Conservation (phyloP, 1,139 yeast genomes). For the Saccharomycopsis hybrid region DNA sequence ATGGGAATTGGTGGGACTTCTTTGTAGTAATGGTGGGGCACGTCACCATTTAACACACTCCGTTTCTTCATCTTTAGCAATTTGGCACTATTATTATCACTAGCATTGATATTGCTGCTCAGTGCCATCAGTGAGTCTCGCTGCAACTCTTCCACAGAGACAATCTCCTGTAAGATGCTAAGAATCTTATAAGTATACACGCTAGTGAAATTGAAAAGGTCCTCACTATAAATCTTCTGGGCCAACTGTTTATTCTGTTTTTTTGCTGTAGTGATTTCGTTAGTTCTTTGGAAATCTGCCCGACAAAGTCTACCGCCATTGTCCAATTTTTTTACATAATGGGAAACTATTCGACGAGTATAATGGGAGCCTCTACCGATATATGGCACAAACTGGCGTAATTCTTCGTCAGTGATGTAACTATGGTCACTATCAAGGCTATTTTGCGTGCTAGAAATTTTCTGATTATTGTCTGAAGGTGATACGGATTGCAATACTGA, state of each 20-base stretch:
- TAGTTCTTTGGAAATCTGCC: conserved; percentile 1
- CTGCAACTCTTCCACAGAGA: conserved; percentile 2
- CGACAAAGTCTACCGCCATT: conserved; percentile 2
- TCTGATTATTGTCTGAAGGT: too few species aligned
- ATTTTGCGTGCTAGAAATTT: too few species aligned
- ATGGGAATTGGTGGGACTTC: conserved; percentile 33
- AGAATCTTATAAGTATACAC: conserved; percentile 12
- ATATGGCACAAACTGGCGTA: conserved; percentile 14
- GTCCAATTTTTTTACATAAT: conserved; percentile 6
- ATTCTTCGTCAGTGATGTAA: conserved; percentile 11
- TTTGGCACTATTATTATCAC: too few species aligned
- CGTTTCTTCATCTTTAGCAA: not conserved
- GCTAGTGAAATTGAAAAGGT: conserved; percentile 2
- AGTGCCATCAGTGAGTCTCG: not conserved
- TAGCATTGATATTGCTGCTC: too few species aligned
- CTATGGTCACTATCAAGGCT: not conserved
- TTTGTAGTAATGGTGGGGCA: conserved; percentile 24
- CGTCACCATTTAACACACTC: conserved; percentile 11
- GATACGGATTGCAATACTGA: too few species aligned
- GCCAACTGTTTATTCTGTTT: conserved; percentile 1
- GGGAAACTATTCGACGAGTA: conserved; percentile 9
- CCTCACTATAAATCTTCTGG: not conserved
- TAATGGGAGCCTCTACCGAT: conserved; percentile 17
- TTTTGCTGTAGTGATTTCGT: conserved; percentile 5
- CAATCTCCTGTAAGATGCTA: conserved; percentile 10